phyloP scores from a whole-genome alignment of 2,329 filamentous ascomycete species.

The Colletotrichum sp. region DNA sequence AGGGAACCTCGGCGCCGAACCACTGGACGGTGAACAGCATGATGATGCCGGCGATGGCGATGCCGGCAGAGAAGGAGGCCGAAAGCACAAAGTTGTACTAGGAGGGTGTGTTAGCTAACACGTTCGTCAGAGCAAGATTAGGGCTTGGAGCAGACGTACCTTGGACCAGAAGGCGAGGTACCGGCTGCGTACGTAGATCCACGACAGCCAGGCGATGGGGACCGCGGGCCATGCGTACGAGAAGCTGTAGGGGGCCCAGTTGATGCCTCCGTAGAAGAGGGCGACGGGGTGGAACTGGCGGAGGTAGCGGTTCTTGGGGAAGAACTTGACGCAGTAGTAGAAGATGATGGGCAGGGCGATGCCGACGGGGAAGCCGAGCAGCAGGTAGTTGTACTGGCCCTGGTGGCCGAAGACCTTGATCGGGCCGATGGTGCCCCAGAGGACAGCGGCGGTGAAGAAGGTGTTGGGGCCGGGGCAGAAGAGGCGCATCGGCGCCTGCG shows the following conservation, averaged over 20 bases:
- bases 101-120: conserved; percentile 24
- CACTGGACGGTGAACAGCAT: conserved; percentile 34
- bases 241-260: conserved; percentile 50
- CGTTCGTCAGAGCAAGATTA: neutral
- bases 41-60: conserved; percentile 35
- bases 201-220: conserved; percentile 23
- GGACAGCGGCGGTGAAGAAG: conserved; percentile 60
- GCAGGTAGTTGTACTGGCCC: conserved; percentile 51
- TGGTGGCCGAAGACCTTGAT: conserved; percentile 53
- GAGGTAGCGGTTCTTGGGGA: conserved; percentile 33
- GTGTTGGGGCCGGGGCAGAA: conserved; percentile 58
- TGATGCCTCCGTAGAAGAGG: conserved; percentile 50
- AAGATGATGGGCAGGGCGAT: conserved; percentile 48
- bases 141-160: conserved; percentile 29
- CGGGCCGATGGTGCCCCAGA: conserved; percentile 61
- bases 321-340: conserved; percentile 45
- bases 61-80: conserved; percentile 33
- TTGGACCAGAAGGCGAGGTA: conserved; percentile 43
- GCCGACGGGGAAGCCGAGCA: conserved; percentile 57
- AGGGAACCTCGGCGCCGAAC: conserved; percentile 25
- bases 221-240: conserved; percentile 24
- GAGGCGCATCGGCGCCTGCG: conserved; percentile 51
- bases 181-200: conserved; percentile 35
- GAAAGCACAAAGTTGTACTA: conserved; percentile 41
- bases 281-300: conserved; percentile 54